These are phyloP conservation scores for Simmondsia chinensis DNA, from an alignment of 148 eudicot species.

Conservation along the genomic window DNA sequence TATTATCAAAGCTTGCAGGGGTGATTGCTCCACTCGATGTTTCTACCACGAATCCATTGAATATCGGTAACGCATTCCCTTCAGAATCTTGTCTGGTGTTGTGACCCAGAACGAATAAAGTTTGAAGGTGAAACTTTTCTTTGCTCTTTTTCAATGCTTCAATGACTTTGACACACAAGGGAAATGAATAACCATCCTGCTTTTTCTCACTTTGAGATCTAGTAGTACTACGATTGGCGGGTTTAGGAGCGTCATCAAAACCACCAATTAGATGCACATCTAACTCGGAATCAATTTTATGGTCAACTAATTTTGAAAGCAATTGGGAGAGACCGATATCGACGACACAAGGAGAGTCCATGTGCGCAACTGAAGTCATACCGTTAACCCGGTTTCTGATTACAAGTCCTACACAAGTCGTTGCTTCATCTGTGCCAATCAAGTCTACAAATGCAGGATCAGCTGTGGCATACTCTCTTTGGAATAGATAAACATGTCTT, in stretches of 20 bases:
- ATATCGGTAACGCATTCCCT: conserved; percentile 59
- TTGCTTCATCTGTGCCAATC: conserved; percentile 91
- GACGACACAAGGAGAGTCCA: conserved; percentile 77
- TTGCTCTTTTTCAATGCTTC: conserved; percentile 45
- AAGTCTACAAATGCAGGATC: conserved; percentile 82
- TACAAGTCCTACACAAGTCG: conserved; percentile 89
- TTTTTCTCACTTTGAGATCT: conserved; percentile 14
- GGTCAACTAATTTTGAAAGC: conserved; percentile 47
- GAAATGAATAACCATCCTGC: conserved; percentile 53
- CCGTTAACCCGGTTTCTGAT: conserved; percentile 73
- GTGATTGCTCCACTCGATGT: conserved; percentile 53
- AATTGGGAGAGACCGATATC: conserved; percentile 77
- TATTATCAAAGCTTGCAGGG: conserved; percentile 71
- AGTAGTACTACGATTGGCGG: conserved; percentile 22
- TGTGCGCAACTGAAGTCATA: conserved; percentile 69
- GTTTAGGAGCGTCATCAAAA: conserved; percentile 47
- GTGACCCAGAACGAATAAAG: conserved; percentile 68
- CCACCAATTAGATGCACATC: conserved; percentile 95
- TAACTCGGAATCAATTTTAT: conserved; percentile 33
- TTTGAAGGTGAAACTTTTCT: conserved; percentile 61
- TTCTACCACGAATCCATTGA: conserved; percentile 76
- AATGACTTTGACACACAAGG: conserved; percentile 67
- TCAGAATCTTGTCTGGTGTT: conserved; percentile 69
- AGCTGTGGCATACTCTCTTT: conserved; percentile 91
- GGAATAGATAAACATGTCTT: conserved; percentile 74